Evolutionary conservation across 495 filamentous ascomycete species (phyloP).

Genomic region (Melanomma pulvis-pyrius): DNA sequence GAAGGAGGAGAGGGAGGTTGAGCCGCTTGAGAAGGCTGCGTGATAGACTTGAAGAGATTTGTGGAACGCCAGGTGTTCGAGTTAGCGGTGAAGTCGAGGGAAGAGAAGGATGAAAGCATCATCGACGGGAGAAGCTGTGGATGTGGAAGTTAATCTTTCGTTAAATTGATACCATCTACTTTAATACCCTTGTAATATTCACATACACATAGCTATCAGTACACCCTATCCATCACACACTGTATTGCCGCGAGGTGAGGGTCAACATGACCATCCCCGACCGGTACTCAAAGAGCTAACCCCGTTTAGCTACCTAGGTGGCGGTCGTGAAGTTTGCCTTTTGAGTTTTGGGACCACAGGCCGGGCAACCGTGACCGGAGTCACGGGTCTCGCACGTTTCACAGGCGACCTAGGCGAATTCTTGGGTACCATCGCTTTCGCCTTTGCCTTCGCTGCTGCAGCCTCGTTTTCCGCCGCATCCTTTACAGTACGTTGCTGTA

Average conservation of each 20-base stretch:
- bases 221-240: background rate
- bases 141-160: slow-evolving; percentile 1
- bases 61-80: background rate
- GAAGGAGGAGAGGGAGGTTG: background rate
- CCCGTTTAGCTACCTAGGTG: background rate
- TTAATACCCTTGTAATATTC: background rate
- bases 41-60: background rate
- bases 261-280: background rate
- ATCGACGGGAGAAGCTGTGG: background rate
- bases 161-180: slow-evolving; percentile 24
- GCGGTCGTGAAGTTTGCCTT: slow-evolving; percentile 18
- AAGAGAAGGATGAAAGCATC: background rate
- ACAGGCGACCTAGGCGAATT: background rate
- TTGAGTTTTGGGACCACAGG: slow-evolving; percentile 2
- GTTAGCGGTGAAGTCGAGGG: background rate
- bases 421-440: background rate
- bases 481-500: slow-evolving; percentile 8
- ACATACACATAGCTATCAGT: background rate
- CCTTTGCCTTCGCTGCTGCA: background rate
- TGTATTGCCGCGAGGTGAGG: background rate
- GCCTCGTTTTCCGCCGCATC: background rate
- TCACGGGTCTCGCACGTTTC: background rate
- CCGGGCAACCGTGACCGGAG: background rate
- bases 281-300: background rate
- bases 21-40: background rate